A percentile compares a stretch with the other conserved stretches of the same genome.
Evolutionary conservation across 495 filamentous ascomycete genomes (phyloP).

Genomic region (Xanthoparmelia taractica): DNA sequence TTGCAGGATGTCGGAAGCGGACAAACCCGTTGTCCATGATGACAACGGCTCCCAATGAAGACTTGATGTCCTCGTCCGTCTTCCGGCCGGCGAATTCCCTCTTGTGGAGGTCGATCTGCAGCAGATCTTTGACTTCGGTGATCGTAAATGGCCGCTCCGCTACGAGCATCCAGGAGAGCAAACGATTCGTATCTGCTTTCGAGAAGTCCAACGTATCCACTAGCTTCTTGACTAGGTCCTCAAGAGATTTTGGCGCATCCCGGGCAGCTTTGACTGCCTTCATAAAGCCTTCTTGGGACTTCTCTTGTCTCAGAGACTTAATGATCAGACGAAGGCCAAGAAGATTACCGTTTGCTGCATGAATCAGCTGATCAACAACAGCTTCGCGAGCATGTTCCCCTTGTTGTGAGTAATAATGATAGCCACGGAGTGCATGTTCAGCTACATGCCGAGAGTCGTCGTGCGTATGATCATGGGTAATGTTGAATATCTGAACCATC

Average conservation of each 20-base stretch:
- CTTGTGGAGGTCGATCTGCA: constrained; percentile 39
- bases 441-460: constrained; percentile 45
- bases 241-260: constrained; percentile 36
- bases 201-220: constrained; percentile 26
- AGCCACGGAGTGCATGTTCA: constrained; percentile 35
- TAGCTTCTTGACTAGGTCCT: constrained; percentile 41
- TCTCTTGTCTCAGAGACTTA: constrained; percentile 40
- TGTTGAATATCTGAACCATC: constrained; percentile 38
- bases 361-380: constrained; percentile 41
- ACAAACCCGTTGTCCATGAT: constrained; percentile 43
- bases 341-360: constrained; percentile 49
- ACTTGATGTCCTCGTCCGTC: constrained; percentile 31
- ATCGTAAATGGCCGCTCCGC: constrained; percentile 48
- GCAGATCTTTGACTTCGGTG: constrained; percentile 44
- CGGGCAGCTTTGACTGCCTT: constrained; percentile 35
- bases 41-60: constrained; percentile 35
- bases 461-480: constrained; percentile 44
- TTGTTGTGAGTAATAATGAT: constrained; percentile 36
- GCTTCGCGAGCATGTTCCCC: constrained; percentile 36
- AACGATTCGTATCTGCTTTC: constrained; percentile 35
- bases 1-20: constrained; percentile 50
- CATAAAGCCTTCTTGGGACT: constrained; percentile 34
- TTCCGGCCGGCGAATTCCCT: constrained; percentile 29
- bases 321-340: constrained; percentile 50
- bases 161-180: constrained; percentile 49